Base-by-base conservation (phyloP, 768 basidiomycete genomes). In the Russula virescens region DNA sequence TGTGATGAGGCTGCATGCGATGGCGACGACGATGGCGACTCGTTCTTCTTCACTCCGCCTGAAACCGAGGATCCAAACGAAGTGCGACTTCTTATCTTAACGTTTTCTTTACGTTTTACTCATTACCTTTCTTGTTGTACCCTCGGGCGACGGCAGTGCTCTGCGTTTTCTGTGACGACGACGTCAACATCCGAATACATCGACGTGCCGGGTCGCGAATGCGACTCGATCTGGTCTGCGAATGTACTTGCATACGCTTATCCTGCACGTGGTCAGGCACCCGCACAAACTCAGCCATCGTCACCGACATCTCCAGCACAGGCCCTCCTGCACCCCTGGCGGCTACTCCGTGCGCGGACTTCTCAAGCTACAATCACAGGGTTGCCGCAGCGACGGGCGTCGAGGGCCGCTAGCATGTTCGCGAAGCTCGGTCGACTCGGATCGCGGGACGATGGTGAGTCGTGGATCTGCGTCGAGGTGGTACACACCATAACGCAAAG, bases 151-250 rank as follows among this genome's bases (percentile, higher is more conserved):
- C 10, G 38, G 21, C 45, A 75, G 74, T 71, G 67, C 35, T 75
- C 74, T 7, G 69, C 72, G 5, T 74, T 75, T 60, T 74, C 73
- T 31, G 70, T 74, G 18, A 72, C 74, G 51, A 74, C 74, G n/a
- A 73, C 74, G 5, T 75, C 74, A 28, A 75, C 74, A 9, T 72
- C 71, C 19, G 68, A 69, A 28, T 75, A 74, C 58, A 69, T 75
- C 60, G 73, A 73, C 60, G 70, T 75, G 43, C 60, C 58, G n/a
- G 52, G 59, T 11, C 63, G 43, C 10, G 64, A 65, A 16, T 61
- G 64, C 10, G 50, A 53, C n/a, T 65, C 63, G 4, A 40, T 67
- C 31, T 61, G 60, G 60, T 64, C 63, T 16, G 54, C 49, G 11
- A 65, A 58, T 49, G 58, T 65, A n/a, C 64, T 67, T 18, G 60